Evolutionary conservation across 306 rosid species (phyloP).

Genomic region (Vigna mungo): DNA sequence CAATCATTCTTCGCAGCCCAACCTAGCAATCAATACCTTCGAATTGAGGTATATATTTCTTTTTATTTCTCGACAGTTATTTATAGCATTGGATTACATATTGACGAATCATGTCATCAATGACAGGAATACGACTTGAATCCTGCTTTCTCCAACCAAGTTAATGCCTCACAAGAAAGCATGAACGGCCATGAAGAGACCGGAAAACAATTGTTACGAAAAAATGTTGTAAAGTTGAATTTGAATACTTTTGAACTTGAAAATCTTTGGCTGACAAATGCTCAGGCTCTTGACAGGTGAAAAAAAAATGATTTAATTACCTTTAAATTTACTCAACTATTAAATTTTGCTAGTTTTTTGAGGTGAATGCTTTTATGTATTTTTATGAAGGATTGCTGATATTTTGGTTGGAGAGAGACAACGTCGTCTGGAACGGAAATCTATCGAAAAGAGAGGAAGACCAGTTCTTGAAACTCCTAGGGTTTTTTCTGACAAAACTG

Average conservation of each 20-base stretch:
- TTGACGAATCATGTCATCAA: not conserved
- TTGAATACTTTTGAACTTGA: not conserved
- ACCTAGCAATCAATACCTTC: not conserved
- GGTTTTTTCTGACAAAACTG: not conserved
- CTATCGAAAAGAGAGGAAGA: not conserved
- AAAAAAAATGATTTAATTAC: too few species aligned
- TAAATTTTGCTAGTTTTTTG: too few species aligned
- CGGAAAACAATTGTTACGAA: not conserved
- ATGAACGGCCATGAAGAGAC: not conserved
- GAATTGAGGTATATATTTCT: not conserved
- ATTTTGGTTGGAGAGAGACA: too few species aligned
- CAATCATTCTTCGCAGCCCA: not conserved
- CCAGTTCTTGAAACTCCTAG: not conserved
- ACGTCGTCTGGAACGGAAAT: conserved; percentile 23
- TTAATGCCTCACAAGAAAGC: not conserved
- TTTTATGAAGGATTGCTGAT: conserved; percentile 22
- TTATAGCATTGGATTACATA: too few species aligned
- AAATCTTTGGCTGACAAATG: not conserved
- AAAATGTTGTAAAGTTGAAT: not conserved
- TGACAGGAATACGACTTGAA: not conserved
- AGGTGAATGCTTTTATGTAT: too few species aligned
- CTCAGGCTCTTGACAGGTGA: conserved; percentile 3
- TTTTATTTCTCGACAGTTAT: too few species aligned
- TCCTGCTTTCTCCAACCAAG: accelerated
- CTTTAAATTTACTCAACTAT: too few species aligned